These are phyloP conservation scores for Phytophthora melonis DNA, from an alignment of 352 stramenopile genomes.

Conservation along the genomic window DNA sequence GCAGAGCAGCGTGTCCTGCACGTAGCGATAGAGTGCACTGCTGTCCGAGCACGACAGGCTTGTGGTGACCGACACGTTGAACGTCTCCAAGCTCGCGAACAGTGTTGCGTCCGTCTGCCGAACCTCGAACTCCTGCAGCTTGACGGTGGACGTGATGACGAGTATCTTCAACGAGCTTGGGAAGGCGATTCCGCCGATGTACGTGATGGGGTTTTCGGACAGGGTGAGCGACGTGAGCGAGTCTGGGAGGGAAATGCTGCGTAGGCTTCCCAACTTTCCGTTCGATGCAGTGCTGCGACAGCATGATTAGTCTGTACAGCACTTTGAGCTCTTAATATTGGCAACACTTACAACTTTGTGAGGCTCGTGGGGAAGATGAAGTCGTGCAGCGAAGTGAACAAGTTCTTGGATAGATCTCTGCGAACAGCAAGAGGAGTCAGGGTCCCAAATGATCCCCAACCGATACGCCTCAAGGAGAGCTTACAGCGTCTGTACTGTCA, in stretches of 20 bases:
- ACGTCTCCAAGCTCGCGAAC: slow-evolving; percentile 39
- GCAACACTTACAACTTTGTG: slow-evolving; percentile 38
- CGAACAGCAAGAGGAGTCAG: neutral
- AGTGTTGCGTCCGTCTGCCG: slow-evolving; percentile 41
- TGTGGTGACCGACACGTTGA: slow-evolving; percentile 46
- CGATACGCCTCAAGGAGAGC: neutral
- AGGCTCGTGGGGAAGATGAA: slow-evolving; percentile 37
- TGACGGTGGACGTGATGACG: slow-evolving; percentile 32
- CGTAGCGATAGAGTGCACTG: slow-evolving; percentile 35
- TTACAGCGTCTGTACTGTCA: slow-evolving; percentile 41
- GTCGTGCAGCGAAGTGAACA: slow-evolving; percentile 38
- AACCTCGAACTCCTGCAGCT: slow-evolving; percentile 53
- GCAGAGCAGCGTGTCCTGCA: slow-evolving; percentile 56
- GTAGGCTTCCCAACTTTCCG: slow-evolving; percentile 35
- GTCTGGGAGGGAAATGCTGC: slow-evolving; percentile 48
- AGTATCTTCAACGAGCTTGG: slow-evolving; percentile 35
- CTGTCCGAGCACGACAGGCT: slow-evolving; percentile 47
- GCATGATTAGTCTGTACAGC: neutral
- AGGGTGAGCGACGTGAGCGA: slow-evolving; percentile 45
- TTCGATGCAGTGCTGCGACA: slow-evolving; percentile 31
- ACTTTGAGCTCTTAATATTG: neutral
- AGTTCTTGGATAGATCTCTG: slow-evolving; percentile 52
- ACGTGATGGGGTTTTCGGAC: slow-evolving; percentile 46
- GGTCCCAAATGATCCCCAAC: neutral
- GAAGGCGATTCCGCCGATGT: slow-evolving; percentile 46